Base-by-base conservation (phyloP, 2,329 filamentous ascomycete genomes). In the Fusarium mundagurra region DNA sequence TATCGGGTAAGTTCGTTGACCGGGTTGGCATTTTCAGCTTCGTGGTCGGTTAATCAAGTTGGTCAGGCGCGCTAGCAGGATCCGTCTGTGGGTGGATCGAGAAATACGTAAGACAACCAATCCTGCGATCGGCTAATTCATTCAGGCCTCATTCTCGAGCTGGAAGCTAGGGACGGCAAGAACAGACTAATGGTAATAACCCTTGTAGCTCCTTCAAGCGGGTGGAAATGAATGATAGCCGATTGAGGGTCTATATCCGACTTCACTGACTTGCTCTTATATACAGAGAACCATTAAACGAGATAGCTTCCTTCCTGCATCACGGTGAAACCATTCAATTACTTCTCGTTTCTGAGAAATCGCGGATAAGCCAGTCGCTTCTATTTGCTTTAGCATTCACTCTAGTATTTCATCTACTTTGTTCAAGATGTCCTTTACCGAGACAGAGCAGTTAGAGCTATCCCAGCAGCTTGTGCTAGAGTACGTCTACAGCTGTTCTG, bases 61-160 rank as follows among this genome's bases (percentile, higher is more conserved):
- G 14, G 6, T 4, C 2, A 1, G 16, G 12, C 2, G 1, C 17
- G 39, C n/a, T 17, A 41, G 6, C n/a, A 2, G 6, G 3, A n/a
- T n/a, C n/a, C n/a, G n/a, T n/a, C n/a, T n/a, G 31, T 27, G 4
- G 6, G 10, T n/a, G 29, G n/a, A n/a, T n/a, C n/a, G n/a, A n/a
- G n/a, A n/a, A n/a, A n/a, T n/a, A n/a, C n/a, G n/a, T n/a, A n/a
- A n/a, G n/a, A n/a, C n/a, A n/a, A n/a, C n/a, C n/a, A n/a, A n/a
- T n/a, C n/a, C n/a, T 4, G 41, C 55, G 55, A 59, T 59, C 55
- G 55, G 55, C 31, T 59, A 48, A 48, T 59, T 36, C 10, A 5
- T 13, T 2, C 0, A 10, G 13, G 5, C 10, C n/a, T n/a, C n/a
- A n/a, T n/a, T n/a, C n/a, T n/a, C n/a, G n/a, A n/a, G n/a, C n/a